Conservation (phyloP, 2,329 filamentous ascomycete genomes). For the Fusarium oligoseptatum region DNA sequence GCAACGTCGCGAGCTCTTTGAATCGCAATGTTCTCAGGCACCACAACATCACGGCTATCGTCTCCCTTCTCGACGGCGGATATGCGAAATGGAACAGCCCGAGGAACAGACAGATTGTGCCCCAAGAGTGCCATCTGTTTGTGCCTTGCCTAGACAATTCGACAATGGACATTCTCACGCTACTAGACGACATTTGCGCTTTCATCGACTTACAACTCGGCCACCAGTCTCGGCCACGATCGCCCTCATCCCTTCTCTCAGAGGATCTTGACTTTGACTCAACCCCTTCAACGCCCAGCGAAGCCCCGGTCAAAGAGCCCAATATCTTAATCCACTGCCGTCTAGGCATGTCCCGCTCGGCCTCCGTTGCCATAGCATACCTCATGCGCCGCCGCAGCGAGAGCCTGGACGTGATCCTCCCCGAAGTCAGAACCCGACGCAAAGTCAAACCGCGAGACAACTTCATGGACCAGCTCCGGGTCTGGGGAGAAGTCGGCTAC, state of each 20-base stretch:
- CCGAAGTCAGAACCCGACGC: conserved; percentile 38
- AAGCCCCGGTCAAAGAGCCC: conserved; percentile 7
- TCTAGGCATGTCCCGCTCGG: conserved; percentile 49
- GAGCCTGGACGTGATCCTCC: conserved; percentile 30
- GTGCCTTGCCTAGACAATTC: conserved; percentile 42
- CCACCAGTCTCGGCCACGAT: neutral
- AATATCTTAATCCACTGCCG: conserved; percentile 53
- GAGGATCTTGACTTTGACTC: conserved; percentile 14
- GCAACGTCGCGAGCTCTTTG: conserved; percentile 42
- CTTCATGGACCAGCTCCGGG: conserved; percentile 49
- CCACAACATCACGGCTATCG: conserved; percentile 43
- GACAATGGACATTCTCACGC: conserved; percentile 42
- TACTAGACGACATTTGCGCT: conserved; percentile 43
- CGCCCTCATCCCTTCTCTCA: conserved; percentile 1
- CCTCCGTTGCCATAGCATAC: conserved; percentile 50
- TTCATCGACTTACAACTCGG: conserved; percentile 43
- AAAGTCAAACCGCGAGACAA: conserved; percentile 46
- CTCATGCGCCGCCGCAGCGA: conserved; percentile 48
- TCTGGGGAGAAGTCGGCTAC: conserved; percentile 50
- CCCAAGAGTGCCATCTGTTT: conserved; percentile 39
- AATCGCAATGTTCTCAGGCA: conserved; percentile 36
- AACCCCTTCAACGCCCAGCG: conserved; percentile 13
- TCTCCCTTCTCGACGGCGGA: conserved; percentile 39
- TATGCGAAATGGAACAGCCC: conserved; percentile 35
- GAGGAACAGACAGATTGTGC: conserved; percentile 40